Base-by-base conservation (phyloP, 352 stramenopile genomes). In the Pythium periplocum region DNA sequence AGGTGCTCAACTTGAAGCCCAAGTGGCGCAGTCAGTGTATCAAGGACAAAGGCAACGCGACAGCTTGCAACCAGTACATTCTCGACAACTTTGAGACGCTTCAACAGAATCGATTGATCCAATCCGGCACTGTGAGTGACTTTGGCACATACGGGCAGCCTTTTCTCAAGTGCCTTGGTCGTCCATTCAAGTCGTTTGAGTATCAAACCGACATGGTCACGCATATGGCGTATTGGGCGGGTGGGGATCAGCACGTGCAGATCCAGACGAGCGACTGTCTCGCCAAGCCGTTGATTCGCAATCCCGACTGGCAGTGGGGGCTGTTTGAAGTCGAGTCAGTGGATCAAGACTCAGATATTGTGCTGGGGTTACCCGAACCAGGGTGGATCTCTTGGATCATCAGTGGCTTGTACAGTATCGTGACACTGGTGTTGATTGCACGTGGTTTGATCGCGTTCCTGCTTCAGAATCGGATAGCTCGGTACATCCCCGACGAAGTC, bases 171-270 rank as follows among this genome's bases (percentile, higher is more conserved):
- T 87, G 77, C 47, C 49, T 53, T 11, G 74, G 73, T 2, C 70
- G 77, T 7, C 70, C 77, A 0, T 38, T 63, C 9, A 39, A 46
- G 1, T 44, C 57, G 3, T 87, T 87, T 55, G 52, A 64, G 34
- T 87, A 75, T 48, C 71, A 83, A 6, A 83, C 77, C 4, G 77
- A 87, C 53, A 53, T 85, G 45, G 69, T 87, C 69, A 65, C 77
- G 11, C 63, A 77, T 6, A 69, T 83, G 57, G 69, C 64, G 1
- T 85, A 71, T 49, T 87, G 74, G 77, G 63, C 77, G 0, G 77
- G 77, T 3, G 74, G 69, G 0, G 68, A 64, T 32, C 76, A 76
- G 46, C 65, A 78, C 47, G 52, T 84, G 4, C 61, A 83, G 52
- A 64, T 87, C n/a, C 70, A 84, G 30, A 78, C 59, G 7, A 87